Base-by-base conservation (phyloP, 2,329 filamentous ascomycete species). In the Exutisphaerella laricina region DNA sequence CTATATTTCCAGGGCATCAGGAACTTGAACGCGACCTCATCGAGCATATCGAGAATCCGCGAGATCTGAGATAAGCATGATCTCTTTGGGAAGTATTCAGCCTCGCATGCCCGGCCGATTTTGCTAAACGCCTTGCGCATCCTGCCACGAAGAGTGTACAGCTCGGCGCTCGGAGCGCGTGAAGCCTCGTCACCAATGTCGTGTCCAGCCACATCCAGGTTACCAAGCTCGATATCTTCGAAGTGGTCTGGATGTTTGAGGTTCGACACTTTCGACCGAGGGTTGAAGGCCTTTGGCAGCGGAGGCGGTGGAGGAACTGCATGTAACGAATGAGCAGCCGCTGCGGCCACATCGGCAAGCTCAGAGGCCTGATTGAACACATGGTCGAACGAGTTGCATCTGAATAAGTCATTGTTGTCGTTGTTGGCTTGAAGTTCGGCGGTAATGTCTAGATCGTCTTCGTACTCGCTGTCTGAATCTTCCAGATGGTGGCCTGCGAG, bases 381-480 rank as follows among this genome's bases (percentile, higher is more conserved):
- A 8, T 35, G 16, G 4, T 41, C 39, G 14, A n/a, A n/a, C 17
- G 37, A 16, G 7, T 26, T 23, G 12, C 13, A 38, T 17, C 12
- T 8, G n/a, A n/a, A n/a, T n/a, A n/a, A n/a, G n/a, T 22, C 14
- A 16, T 21, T 13, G 14, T 13, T 22, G 30, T 14, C 9, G 22
- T 16, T 18, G 5, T 12, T 13, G 6, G 17, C n/a, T 18, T 41
- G 39, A n/a, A 41, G 39, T 16, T 41, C 39, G 8, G 29, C 39
- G 6, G 39, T 41, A 14, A 41, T 25, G 31, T 41, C 39, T 2
- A 41, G 39, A 20, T 41, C 39, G 13, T 41, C 39, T 1, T 33
- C 28, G 12, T 34, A 21, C 2, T 41, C 17, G 10, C 35, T 14
- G 13, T 35, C 23, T 8, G 12, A 8, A n/a, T 32, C 12, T 3